Evolutionary conservation across 805 yeast species (phyloP), one percentile per base, ranked within the genome.

Genomic region (Monosporozyma servazzii): DNA sequence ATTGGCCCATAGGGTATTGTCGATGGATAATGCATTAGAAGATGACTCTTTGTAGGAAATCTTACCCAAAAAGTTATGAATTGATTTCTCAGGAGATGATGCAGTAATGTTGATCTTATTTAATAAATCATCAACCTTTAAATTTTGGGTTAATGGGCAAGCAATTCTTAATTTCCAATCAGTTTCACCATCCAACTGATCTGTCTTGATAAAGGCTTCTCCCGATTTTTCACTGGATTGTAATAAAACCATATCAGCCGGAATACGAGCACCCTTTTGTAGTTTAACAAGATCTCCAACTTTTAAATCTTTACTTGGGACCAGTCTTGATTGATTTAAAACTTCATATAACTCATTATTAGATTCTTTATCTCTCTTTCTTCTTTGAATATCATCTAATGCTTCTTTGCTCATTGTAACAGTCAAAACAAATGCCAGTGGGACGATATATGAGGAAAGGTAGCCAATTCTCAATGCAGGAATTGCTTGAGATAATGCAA

Each of bases 381-480:
- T 77, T 64, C 99, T 81, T 53, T 84, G 86, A 9, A 91, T 77
- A 68, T 93, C 99, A 69, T 93, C 99, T 58, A 86, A 75, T 0
- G 97, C 98, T 66, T 93, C 99, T 66, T 93, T 93, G 58, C 84
- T 72, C 96, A 95, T 90, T 1, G 99, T 95, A 5, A 93, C 95
- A 0, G 86, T 73, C 41, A 93, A 71, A 15, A 93, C 99, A 73
- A 93, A 93, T 1, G 87, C 96, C 51, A 93, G 75, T 0, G 99
- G 99, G 9, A 90, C 96, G 20, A 95, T 77, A 65, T 93, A 93
- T 2, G 96, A 86, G 1, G 96, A 86, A 37, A 93, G 72, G 63
- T 91, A 93, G 11, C 99, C 99, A 36, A 93, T 93, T 58, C 97
- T 75, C 49, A 93, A 75, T 7, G 82, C 87, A 1, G 98, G 97